Evolutionary conservation across 768 basidiomycete species (phyloP).

Genomic region (Russula vinacea): DNA sequence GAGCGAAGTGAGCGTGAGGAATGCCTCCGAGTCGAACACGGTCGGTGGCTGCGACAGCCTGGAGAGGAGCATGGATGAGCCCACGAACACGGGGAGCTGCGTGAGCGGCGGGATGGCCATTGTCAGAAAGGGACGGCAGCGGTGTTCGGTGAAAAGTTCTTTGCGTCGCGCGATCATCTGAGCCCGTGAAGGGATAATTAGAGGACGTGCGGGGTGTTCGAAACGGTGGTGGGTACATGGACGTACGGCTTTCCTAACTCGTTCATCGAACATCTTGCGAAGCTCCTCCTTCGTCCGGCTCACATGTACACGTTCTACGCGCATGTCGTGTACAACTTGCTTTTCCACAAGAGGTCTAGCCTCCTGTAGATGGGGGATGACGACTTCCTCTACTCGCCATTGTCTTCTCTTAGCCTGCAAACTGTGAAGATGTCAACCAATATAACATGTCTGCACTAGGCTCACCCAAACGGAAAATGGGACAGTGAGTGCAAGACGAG

Average conservation of each 20-base stretch:
- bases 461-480: slow-evolving; percentile 78
- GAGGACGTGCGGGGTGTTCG: background rate
- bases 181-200: background rate
- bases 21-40: slow-evolving; percentile 73
- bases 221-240: background rate
- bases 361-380: slow-evolving; percentile 29
- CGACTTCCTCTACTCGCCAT: slow-evolving; percentile 32
- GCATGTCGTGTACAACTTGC: slow-evolving; percentile 20
- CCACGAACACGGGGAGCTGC: slow-evolving; percentile 71
- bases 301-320: slow-evolving; percentile 5
- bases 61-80: slow-evolving; percentile 57
- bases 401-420: slow-evolving; percentile 33
- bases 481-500: slow-evolving; percentile 57
- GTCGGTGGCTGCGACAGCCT: slow-evolving; percentile 55
- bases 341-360: slow-evolving; percentile 27
- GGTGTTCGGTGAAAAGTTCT: slow-evolving; percentile 57
- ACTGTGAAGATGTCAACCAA: background rate
- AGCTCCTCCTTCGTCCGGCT: slow-evolving; percentile 30
- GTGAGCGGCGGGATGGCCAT: slow-evolving; percentile 58
- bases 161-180: slow-evolving; percentile 55
- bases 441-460: slow-evolving; percentile 8
- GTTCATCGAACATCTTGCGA: slow-evolving; percentile 10
- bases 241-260: slow-evolving; percentile 27
- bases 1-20: slow-evolving; percentile 68
- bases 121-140: slow-evolving; percentile 55